Evolutionary conservation across 495 filamentous ascomycete genomes (phyloP).

Genomic region (Aspergillus sclerotioniger): DNA sequence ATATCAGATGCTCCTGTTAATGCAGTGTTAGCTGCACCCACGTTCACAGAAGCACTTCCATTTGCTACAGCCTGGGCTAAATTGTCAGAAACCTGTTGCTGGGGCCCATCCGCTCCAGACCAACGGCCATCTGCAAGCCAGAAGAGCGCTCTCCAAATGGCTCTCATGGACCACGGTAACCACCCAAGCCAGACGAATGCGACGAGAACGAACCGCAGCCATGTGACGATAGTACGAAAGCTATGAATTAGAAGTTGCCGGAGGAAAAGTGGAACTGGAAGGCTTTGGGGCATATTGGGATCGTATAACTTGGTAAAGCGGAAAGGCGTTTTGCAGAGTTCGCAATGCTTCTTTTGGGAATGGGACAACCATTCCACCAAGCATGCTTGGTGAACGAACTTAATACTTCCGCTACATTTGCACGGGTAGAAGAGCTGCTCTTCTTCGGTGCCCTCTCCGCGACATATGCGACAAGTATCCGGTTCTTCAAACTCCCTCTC

Average conservation of each 20-base stretch:
- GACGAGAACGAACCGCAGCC: slow-evolving; percentile 75
- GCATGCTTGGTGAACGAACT: slow-evolving; percentile 95
- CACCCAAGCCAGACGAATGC: slow-evolving; percentile 82
- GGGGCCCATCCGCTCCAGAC: slow-evolving; percentile 43
- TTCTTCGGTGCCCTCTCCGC: slow-evolving; percentile 77
- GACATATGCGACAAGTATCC: slow-evolving; percentile 93
- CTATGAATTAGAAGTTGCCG: slow-evolving; percentile 71
- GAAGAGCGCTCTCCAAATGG: slow-evolving; percentile 88
- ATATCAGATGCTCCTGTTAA: slow-evolving; percentile 26
- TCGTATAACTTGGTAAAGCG: slow-evolving; percentile 97
- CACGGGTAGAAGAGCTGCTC: slow-evolving; percentile 96
- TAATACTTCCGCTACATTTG: slow-evolving; percentile 98
- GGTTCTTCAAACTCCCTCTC: slow-evolving; percentile 46
- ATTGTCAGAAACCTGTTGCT: slow-evolving; percentile 19
- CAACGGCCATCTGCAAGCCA: slow-evolving; percentile 94
- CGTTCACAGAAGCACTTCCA: slow-evolving; percentile 40
- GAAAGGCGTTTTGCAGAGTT: slow-evolving; percentile 97
- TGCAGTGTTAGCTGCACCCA: slow-evolving; percentile 19
- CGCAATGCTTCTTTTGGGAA: slow-evolving; percentile 98
- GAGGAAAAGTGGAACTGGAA: slow-evolving; percentile 78
- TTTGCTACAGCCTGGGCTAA: slow-evolving; percentile 24
- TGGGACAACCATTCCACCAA: slow-evolving; percentile 98
- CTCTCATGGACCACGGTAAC: slow-evolving; percentile 87
- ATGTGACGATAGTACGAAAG: slow-evolving; percentile 66
- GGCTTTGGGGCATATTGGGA: slow-evolving; percentile 79